These are phyloP conservation scores for Annona cherimola DNA, from an alignment of 164 flowering plant genomes.

Conservation along the genomic window DNA sequence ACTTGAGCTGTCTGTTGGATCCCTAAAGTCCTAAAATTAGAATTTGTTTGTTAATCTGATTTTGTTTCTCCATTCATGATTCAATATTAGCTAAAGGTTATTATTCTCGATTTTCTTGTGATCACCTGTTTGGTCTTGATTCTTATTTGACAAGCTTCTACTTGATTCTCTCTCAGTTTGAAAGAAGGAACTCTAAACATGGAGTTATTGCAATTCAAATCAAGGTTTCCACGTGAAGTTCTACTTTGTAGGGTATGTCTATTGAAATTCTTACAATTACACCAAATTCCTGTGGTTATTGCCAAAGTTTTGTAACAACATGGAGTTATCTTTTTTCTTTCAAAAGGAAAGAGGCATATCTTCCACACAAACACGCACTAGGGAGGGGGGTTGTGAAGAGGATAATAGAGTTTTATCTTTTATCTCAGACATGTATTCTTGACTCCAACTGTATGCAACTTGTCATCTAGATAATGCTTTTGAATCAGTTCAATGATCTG, in stretches of 20 bases:
- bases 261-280: neutral
- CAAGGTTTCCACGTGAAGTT: slow-evolving; percentile 91
- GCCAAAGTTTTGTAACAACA: neutral
- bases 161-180: slow-evolving; percentile 39
- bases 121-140: neutral
- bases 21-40: no score
- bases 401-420: no score
- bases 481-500: no score
- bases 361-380: no score
- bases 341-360: no score
- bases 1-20: no score
- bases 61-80: neutral
- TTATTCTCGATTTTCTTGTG: slow-evolving; percentile 1
- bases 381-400: no score
- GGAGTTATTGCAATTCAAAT: slow-evolving; percentile 93
- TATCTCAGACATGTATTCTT: no score
- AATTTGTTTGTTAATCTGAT: neutral
- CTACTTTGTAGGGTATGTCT: slow-evolving; percentile 85
- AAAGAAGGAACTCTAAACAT: slow-evolving; percentile 91
- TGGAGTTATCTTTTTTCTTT: neutral
- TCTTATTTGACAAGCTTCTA: neutral
- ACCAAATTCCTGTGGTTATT: neutral
- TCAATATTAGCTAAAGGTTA: neutral
- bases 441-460: no score
- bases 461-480: no score